A percentile compares a stretch with the other conserved stretches of the same genome.
Conservation (phyloP, 1,284 basidiomycete genomes). For the Heterobasidion occidentale region DNA sequence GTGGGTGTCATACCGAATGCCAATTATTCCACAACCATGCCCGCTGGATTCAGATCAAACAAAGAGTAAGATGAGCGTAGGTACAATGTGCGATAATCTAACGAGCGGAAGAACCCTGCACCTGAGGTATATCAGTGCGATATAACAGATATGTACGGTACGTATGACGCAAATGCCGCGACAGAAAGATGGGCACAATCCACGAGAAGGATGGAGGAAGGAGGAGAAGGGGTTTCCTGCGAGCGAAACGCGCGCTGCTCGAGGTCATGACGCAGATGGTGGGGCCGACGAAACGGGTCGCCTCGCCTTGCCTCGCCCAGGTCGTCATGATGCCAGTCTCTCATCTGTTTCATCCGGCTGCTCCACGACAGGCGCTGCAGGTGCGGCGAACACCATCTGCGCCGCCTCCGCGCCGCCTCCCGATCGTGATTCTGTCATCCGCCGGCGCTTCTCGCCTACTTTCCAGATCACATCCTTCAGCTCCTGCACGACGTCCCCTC, state of each 20-base stretch:
- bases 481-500: conserved; percentile 74
- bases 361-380: background rate
- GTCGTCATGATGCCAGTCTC: background rate
- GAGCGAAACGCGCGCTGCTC: too few species aligned
- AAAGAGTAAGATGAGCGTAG: background rate
- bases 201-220: background rate
- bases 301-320: background rate
- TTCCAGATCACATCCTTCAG: conserved; percentile 80
- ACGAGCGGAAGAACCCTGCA: background rate
- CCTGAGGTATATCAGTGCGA: background rate
- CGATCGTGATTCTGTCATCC: conserved; percentile 27
- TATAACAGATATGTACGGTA: background rate
- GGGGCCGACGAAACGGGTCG: too few species aligned
- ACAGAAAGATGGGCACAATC: too few species aligned
- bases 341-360: background rate
- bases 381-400: background rate
- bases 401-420: background rate
- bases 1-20: background rate
- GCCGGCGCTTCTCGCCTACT: conserved; percentile 60
- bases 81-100: background rate
- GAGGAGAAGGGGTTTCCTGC: too few species aligned
- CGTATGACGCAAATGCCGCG: background rate
- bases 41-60: background rate
- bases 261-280: too few species aligned
- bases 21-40: background rate